These are phyloP conservation scores for Lactuca sativa DNA, from an alignment of 129 eudicot genomes.

Conservation along the genomic window DNA sequence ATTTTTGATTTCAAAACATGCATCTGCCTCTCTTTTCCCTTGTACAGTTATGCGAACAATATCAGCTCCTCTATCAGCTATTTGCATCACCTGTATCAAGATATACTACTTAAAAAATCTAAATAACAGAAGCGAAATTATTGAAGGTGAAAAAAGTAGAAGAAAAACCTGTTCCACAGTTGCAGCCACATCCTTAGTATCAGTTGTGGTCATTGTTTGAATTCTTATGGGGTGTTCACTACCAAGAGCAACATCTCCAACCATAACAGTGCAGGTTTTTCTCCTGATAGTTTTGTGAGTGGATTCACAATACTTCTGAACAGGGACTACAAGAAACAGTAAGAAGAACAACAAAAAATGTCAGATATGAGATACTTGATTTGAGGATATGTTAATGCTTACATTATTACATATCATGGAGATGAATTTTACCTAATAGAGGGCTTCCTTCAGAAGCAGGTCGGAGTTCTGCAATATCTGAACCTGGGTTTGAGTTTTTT, in stretches of 20 bases:
- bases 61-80: slow-evolving; percentile 97
- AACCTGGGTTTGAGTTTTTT: slow-evolving; percentile 66
- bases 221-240: slow-evolving; percentile 94
- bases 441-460: slow-evolving; percentile 97
- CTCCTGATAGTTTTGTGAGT: slow-evolving; percentile 89
- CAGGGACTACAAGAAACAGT: slow-evolving; percentile 61
- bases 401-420: neutral
- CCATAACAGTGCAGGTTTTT: slow-evolving; percentile 92
- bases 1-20: slow-evolving; percentile 90
- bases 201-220: slow-evolving; percentile 97
- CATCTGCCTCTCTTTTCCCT: slow-evolving; percentile 96
- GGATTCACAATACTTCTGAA: slow-evolving; percentile 91
- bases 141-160: neutral
- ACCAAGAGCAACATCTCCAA: slow-evolving; percentile 95
- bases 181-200: slow-evolving; percentile 88
- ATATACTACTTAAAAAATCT: slow-evolving; percentile 9
- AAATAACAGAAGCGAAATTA: neutral
- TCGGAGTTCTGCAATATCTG: slow-evolving; percentile 74
- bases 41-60: slow-evolving; percentile 91
- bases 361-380: slow-evolving; percentile 4
- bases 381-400: neutral
- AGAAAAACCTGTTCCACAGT: slow-evolving; percentile 80
- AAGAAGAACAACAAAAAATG: neutral
- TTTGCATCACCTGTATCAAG: slow-evolving; percentile 77
- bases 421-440: slow-evolving; percentile 57